Conservation (phyloP, 2,329 filamentous ascomycete species). For the Trichoderma lentiforme region DNA sequence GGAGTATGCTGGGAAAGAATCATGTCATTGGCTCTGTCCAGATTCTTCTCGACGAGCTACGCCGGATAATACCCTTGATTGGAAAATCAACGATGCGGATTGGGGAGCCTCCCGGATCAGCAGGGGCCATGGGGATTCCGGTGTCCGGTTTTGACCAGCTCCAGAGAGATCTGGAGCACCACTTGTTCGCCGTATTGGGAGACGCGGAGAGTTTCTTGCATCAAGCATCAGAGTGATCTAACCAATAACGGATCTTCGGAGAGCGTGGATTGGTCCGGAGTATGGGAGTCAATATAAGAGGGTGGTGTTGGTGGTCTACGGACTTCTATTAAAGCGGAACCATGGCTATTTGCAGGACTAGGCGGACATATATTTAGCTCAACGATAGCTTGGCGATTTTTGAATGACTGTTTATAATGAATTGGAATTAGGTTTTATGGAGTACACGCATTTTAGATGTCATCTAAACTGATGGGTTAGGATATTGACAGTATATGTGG, state of each 20-base stretch:
- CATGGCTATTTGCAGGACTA: background rate
- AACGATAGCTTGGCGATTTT: background rate
- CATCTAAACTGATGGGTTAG: background rate
- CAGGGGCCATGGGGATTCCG: background rate
- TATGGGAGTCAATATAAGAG: background rate
- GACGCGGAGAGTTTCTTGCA: background rate
- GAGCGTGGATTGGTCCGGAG: background rate
- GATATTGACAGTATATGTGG: background rate
- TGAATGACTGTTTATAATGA: background rate
- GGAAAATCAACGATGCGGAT: background rate
- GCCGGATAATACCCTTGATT: background rate
- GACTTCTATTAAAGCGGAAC: background rate
- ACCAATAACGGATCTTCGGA: background rate
- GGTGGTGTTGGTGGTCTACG: background rate
- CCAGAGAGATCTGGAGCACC: background rate
- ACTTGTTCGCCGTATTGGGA: background rate
- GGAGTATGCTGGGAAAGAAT: background rate
- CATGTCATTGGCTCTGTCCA: background rate
- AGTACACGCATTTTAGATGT: background rate
- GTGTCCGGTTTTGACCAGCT: background rate
- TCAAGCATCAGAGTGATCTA: background rate
- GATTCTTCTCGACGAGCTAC: background rate
- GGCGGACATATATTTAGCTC: background rate
- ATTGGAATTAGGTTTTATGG: background rate
- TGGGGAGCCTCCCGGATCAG: background rate